Conservation (phyloP, 2,329 filamentous ascomycete species). For the Botryotinia globosa region DNA sequence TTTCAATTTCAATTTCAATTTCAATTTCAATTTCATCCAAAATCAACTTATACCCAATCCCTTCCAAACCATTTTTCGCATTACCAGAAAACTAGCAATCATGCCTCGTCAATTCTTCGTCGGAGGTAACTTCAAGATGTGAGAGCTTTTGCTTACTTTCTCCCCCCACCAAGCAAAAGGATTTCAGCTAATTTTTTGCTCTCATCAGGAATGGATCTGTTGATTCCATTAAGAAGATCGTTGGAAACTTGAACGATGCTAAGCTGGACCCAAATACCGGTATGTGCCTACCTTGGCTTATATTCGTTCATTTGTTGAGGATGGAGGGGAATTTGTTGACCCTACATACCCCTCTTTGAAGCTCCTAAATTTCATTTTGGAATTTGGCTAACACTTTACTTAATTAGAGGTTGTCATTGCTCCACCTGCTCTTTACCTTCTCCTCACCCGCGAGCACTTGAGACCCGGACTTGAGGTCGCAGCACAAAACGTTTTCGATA, state of each 20-base stretch:
- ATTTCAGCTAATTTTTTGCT: constrained; percentile 16
- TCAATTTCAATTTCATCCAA: background rate
- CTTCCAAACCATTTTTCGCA: constrained; percentile 8
- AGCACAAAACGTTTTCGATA: constrained; percentile 96
- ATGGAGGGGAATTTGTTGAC: background rate
- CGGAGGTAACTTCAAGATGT: constrained; percentile 99
- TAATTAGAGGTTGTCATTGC: constrained; percentile 87
- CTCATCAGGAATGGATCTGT: constrained; percentile 81
- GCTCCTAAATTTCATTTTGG: background rate
- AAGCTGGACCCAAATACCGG: constrained; percentile 73
- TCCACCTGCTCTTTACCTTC: constrained; percentile 86
- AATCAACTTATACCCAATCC: background rate
- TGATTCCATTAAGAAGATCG: constrained; percentile 86
- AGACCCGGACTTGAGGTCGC: constrained; percentile 77
- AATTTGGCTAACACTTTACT: constrained; percentile 1
- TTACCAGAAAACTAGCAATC: constrained; percentile 31
- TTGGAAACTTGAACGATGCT: constrained; percentile 83
- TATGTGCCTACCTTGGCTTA: constrained; percentile 44
- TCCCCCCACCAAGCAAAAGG: constrained; percentile 10
- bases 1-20: too few relatives aligned
- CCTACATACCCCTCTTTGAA: background rate
- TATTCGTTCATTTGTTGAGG: constrained; percentile 6
- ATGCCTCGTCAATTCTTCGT: constrained; percentile 98
- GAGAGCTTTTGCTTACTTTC: constrained; percentile 39
- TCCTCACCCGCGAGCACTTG: constrained; percentile 76